phyloP scores from a whole-genome alignment of 148 eudicot species.

The Salicornia ramosissima region DNA sequence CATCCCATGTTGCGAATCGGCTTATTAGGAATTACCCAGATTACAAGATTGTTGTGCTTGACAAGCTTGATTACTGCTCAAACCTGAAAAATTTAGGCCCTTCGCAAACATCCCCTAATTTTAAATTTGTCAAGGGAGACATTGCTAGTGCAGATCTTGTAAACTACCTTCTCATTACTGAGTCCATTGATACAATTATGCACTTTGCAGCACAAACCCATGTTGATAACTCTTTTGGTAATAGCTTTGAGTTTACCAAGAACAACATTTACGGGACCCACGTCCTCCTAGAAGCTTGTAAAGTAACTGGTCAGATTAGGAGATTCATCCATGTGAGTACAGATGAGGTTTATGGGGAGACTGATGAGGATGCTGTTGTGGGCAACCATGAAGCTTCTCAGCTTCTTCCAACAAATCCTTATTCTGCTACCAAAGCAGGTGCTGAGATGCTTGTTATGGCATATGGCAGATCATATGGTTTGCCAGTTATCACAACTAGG shows the following conservation, averaged over 20 bases:
- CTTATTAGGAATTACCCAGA: constrained; percentile 56
- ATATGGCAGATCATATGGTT: constrained; percentile 67
- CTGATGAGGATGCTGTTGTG: constrained; percentile 67
- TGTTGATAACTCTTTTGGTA: constrained; percentile 82
- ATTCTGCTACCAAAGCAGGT: constrained; percentile 86
- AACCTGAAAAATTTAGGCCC: constrained; percentile 58
- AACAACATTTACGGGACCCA: constrained; percentile 75
- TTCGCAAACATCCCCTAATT: constrained; percentile 57
- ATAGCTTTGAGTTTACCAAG: constrained; percentile 75
- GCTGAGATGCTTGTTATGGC: constrained; percentile 97
- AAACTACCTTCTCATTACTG: constrained; percentile 53
- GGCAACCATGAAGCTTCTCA: constrained; percentile 81
- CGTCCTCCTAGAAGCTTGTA: constrained; percentile 81
- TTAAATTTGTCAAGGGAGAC: constrained; percentile 75
- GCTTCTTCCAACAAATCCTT: constrained; percentile 81
- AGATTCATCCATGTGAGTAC: constrained; percentile 87
- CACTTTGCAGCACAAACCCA: constrained; percentile 92
- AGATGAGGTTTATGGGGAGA: constrained; percentile 89
- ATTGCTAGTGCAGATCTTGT: constrained; percentile 73
- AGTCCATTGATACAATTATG: constrained; percentile 70
- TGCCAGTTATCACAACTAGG: constrained; percentile 74
- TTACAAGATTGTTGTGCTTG: constrained; percentile 69
- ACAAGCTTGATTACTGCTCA: constrained; percentile 78
- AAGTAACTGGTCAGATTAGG: constrained; percentile 58
- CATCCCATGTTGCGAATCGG: constrained; percentile 74